phyloP scores from a whole-genome alignment of 371 early-diverging fungal species.

The Lichtheimia corymbifera region DNA sequence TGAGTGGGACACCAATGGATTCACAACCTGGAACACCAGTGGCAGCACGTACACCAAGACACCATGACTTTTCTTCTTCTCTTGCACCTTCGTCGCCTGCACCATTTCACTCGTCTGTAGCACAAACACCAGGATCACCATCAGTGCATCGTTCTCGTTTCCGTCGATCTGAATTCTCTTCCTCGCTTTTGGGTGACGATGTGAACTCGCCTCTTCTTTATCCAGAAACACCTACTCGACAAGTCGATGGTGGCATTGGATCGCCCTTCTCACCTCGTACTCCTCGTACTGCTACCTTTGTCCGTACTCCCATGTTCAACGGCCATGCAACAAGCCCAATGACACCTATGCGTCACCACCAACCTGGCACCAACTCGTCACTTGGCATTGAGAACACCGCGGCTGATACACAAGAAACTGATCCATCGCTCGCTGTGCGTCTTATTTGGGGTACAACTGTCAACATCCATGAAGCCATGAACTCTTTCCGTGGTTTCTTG shows the following conservation, averaged over 20 bases:
- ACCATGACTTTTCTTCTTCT: slow-evolving; percentile 14
- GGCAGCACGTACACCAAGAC: not conserved
- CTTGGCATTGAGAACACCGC: slow-evolving; percentile 10
- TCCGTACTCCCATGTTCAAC: slow-evolving; percentile 38
- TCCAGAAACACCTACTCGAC: slow-evolving; percentile 39
- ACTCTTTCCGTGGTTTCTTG: slow-evolving; percentile 91
- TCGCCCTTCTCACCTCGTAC: slow-evolving; percentile 35
- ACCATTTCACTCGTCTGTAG: slow-evolving; percentile 17
- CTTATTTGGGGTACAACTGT: slow-evolving; percentile 99
- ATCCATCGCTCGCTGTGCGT: slow-evolving; percentile 50
- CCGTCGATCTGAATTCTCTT: slow-evolving; percentile 45
- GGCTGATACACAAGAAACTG: slow-evolving; percentile 39
- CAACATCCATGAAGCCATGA: slow-evolving; percentile 89
- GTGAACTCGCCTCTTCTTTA: slow-evolving; percentile 42
- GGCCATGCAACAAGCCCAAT: slow-evolving; percentile 19
- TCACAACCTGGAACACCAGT: not conserved
- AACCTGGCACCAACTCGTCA: slow-evolving; percentile 1
- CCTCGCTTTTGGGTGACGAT: slow-evolving; percentile 40
- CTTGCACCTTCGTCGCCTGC: slow-evolving; percentile 30
- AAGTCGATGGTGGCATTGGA: slow-evolving; percentile 10
- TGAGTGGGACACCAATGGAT: slow-evolving; percentile 10
- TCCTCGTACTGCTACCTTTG: slow-evolving; percentile 34
- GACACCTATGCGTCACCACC: slow-evolving; percentile 17
- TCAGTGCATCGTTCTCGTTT: slow-evolving; percentile 20
- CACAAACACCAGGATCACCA: slow-evolving; percentile 44